These are phyloP conservation scores for Narthecium ossifragum DNA, from an alignment of 106 monocot species.

Conservation along the genomic window DNA sequence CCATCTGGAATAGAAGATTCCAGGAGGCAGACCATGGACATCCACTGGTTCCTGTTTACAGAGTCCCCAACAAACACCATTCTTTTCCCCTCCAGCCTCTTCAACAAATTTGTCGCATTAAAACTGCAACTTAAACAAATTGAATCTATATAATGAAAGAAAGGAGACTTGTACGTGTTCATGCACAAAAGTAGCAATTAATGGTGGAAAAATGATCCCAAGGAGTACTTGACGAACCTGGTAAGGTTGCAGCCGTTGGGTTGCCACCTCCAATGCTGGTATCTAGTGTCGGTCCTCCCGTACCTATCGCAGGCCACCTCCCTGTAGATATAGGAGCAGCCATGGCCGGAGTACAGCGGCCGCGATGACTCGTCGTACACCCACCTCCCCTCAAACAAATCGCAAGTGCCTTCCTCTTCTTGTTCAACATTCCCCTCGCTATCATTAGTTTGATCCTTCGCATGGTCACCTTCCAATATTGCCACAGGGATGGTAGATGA, in stretches of 20 bases:
- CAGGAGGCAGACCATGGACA: constrained; percentile 4
- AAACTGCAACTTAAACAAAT: no score
- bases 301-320: constrained; percentile 34
- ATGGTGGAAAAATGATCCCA: no score
- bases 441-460: no score
- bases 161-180: no score
- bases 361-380: constrained; percentile 27
- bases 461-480: no score
- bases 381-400: constrained; percentile 26
- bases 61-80: constrained; percentile 1
- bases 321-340: constrained; percentile 29
- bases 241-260: constrained; percentile 34
- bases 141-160: no score
- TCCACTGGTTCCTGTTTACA: neutral
- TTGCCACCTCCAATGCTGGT: constrained; percentile 50
- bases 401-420: no score
- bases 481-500: no score
- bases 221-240: no score
- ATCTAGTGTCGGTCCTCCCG: constrained; percentile 33
- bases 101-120: constrained; percentile 3
- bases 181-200: no score
- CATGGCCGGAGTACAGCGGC: constrained; percentile 27
- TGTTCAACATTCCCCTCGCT: no score
- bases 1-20: neutral
- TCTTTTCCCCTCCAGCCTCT: constrained; percentile 5